phyloP scores from a whole-genome alignment of 2,329 filamentous ascomycete species.

The Microascus cirrosus region DNA sequence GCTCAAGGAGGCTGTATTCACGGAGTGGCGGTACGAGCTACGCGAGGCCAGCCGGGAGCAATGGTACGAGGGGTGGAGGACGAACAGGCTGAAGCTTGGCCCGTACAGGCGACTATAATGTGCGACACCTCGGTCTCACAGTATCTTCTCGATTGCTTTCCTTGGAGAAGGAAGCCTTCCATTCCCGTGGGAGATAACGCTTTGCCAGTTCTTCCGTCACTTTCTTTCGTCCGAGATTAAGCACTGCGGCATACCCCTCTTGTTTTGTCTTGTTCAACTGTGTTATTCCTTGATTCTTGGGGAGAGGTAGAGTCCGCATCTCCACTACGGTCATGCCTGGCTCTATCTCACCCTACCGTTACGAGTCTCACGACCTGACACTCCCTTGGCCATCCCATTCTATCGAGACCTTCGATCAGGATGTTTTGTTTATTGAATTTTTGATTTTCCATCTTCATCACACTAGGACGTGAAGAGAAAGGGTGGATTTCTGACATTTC shows the following conservation, averaged over 20 bases:
- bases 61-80: constrained; percentile 96
- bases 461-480: too few relatives aligned
- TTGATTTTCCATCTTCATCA: neutral
- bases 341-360: neutral
- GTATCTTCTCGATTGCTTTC: too few relatives aligned
- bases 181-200: neutral
- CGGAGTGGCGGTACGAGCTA: constrained; percentile 84
- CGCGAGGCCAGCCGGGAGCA: constrained; percentile 82
- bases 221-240: constrained; percentile 11
- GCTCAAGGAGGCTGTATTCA: constrained; percentile 85
- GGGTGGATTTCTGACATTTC: too few relatives aligned
- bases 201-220: constrained; percentile 6
- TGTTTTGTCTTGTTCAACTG: constrained; percentile 7
- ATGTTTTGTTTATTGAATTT: neutral
- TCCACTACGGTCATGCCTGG: neutral
- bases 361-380: constrained; percentile 7
- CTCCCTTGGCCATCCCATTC: constrained; percentile 6
- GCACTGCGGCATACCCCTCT: constrained; percentile 23
- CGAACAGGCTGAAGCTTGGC: constrained; percentile 49
- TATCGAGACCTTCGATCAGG: neutral
- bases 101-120: constrained; percentile 22
- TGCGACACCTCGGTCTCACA: neutral
- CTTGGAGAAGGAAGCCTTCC: neutral
- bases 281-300: constrained; percentile 1
- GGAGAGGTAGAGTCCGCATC: neutral